A percentile compares a stretch with the other conserved stretches of the same genome.
phyloP scores from a whole-genome alignment of 108 stramenopile genomes.

The Ochromonas danica region DNA sequence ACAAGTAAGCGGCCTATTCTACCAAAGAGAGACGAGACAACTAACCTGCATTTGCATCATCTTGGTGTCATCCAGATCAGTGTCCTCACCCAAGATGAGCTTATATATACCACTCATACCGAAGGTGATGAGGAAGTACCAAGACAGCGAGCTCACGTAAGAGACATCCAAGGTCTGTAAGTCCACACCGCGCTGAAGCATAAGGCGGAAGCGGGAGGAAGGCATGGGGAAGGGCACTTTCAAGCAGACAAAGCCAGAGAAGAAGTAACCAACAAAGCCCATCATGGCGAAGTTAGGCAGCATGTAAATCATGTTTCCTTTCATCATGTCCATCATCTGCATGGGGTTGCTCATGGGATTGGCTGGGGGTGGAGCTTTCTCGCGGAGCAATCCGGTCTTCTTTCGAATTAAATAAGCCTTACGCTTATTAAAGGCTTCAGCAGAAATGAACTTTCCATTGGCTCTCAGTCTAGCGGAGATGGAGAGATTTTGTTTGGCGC shows the following conservation, averaged over 20 bases:
- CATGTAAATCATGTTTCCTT: conserved; percentile 90
- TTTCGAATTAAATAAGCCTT: conserved; percentile 53
- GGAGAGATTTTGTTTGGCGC: conserved; percentile 45
- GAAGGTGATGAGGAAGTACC: conserved; percentile 97
- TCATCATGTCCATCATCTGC: conserved; percentile 65
- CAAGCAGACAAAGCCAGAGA: conserved; percentile 85
- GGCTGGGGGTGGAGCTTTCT: conserved; percentile 50
- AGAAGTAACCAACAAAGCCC: conserved; percentile 92
- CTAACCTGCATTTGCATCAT: conserved; percentile 51
- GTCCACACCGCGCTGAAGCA: conserved; percentile 94
- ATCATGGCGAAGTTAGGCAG: conserved; percentile 99
- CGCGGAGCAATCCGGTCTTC: conserved; percentile 43
- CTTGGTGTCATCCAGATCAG: conserved; percentile 51
- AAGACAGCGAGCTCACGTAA: conserved; percentile 82
- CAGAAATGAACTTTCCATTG: conserved; percentile 42
- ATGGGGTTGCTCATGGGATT: conserved; percentile 62
- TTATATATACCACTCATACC: conserved; percentile 84
- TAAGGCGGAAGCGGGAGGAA: conserved; percentile 84
- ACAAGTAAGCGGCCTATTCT: background rate
- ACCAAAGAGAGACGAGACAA: too few species aligned
- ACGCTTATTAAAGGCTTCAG: conserved; percentile 41
- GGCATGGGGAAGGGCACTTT: conserved; percentile 90
- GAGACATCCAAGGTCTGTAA: conserved; percentile 81
- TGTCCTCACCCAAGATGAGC: conserved; percentile 80
- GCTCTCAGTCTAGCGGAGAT: conserved; percentile 46